These are phyloP conservation scores for Piedraia hortae DNA, from an alignment of 2,329 filamentous ascomycete species.

Conservation along the genomic window DNA sequence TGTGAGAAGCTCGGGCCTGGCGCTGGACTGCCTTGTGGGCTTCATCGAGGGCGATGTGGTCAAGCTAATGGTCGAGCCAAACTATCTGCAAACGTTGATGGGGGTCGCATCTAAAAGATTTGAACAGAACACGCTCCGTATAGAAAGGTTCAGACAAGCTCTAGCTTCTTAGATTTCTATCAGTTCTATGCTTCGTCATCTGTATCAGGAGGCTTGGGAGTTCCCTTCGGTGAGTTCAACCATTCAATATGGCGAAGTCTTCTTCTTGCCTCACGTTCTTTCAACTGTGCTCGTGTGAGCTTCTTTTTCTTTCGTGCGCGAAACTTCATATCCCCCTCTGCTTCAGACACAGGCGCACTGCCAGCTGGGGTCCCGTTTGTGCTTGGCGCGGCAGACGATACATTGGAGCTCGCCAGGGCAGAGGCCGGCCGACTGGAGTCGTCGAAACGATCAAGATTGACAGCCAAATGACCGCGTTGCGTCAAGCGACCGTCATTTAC, in stretches of 20 bases:
- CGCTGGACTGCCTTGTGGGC: slow-evolving; percentile 59
- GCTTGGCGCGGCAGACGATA: slow-evolving; percentile 9
- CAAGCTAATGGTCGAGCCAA: slow-evolving; percentile 30
- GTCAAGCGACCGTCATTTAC: slow-evolving; percentile 69
- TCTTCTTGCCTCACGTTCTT: slow-evolving; percentile 71
- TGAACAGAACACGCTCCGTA: slow-evolving; percentile 37
- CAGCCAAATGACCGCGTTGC: slow-evolving; percentile 49
- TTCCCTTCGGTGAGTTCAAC: slow-evolving; percentile 47
- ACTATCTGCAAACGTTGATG: slow-evolving; percentile 40
- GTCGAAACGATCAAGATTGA: slow-evolving; percentile 63
- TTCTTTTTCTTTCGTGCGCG: slow-evolving; percentile 93
- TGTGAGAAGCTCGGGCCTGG: slow-evolving; percentile 56
- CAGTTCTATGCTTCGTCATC: slow-evolving; percentile 41
- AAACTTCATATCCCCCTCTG: slow-evolving; percentile 78
- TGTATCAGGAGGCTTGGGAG: slow-evolving; percentile 47
- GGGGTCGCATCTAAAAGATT: slow-evolving; percentile 50
- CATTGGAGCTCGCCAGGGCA: slow-evolving; percentile 29
- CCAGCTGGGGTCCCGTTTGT: slow-evolving; percentile 11
- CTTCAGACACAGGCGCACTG: slow-evolving; percentile 22
- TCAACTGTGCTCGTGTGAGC: slow-evolving; percentile 86
- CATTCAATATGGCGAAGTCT: slow-evolving; percentile 56
- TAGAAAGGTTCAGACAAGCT: slow-evolving; percentile 31
- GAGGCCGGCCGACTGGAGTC: slow-evolving; percentile 44
- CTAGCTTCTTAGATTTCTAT: slow-evolving; percentile 12
- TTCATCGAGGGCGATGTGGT: slow-evolving; percentile 10